Percentiles rank a stretch among this genome's conserved stretches.
phyloP scores from a whole-genome alignment of 345 rosid genomes.

The Mercurialis annua region DNA sequence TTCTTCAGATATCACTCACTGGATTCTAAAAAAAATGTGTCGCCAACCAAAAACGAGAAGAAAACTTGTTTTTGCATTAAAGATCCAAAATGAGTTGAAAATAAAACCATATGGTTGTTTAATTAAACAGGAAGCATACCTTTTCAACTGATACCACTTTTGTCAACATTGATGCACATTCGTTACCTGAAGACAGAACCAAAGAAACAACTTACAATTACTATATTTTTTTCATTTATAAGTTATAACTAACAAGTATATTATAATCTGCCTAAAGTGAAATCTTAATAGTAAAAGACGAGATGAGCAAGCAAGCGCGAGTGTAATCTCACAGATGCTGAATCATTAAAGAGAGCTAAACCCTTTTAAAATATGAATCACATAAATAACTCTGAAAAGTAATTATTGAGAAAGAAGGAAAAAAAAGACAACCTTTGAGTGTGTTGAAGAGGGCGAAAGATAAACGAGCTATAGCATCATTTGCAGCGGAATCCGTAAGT shows the following conservation, averaged over 20 bases:
- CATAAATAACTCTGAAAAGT: background rate
- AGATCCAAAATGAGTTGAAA: background rate
- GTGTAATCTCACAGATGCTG: background rate
- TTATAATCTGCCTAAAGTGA: background rate
- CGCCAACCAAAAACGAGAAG: background rate
- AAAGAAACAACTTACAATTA: constrained; percentile 16
- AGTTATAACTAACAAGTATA: constrained; percentile 7
- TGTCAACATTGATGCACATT: constrained; percentile 21
- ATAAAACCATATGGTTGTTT: background rate
- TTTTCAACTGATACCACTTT: constrained; percentile 25
- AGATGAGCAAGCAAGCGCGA: background rate
- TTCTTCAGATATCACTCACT: background rate
- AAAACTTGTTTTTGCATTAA: background rate
- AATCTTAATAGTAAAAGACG: background rate
- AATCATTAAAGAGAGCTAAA: background rate
- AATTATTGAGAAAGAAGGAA: constrained; percentile 11
- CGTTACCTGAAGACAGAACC: constrained; percentile 29
- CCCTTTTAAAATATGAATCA: background rate
- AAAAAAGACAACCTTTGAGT: constrained; percentile 49
- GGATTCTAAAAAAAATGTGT: background rate
- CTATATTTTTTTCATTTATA: background rate
- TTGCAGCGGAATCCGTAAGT: constrained; percentile 52
- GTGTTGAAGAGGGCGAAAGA: constrained; percentile 60
- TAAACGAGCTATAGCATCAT: constrained; percentile 56
- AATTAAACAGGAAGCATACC: constrained; percentile 26